Evolutionary conservation across 208 protist species (phyloP).

Genomic region (Wallacemonas sp.): DNA sequence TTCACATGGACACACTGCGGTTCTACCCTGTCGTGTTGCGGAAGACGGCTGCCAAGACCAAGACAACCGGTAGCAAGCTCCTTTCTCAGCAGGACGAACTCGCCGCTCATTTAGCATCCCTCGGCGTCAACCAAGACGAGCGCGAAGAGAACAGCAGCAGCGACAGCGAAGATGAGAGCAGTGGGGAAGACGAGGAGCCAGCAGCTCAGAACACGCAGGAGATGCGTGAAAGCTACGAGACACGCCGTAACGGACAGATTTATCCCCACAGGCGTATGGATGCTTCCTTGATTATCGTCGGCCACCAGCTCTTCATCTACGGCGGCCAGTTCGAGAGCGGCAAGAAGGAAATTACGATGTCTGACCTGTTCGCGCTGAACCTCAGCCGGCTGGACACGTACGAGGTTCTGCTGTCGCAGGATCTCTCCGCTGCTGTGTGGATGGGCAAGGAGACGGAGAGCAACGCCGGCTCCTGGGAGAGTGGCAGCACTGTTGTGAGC

Average conservation of each 20-base stretch:
- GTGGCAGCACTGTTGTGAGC: constrained; percentile 83
- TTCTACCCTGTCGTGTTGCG: constrained; percentile 89
- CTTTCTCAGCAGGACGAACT: constrained; percentile 39
- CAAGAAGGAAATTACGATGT: constrained; percentile 88
- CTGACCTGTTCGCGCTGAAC: constrained; percentile 87
- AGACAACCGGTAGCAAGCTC: constrained; percentile 5
- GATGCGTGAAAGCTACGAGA: constrained; percentile 78
- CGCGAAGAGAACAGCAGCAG: constrained; percentile 3
- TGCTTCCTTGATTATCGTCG: constrained; percentile 51
- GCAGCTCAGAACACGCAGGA: constrained; percentile 16
- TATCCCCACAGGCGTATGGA: constrained; percentile 88
- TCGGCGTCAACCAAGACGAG: constrained; percentile 33
- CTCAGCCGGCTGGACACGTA: constrained; percentile 83
- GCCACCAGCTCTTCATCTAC: constrained; percentile 85
- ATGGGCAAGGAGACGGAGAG: constrained; percentile 83
- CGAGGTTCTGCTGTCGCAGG: constrained; percentile 74
- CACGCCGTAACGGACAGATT: constrained; percentile 57
- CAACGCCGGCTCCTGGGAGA: constrained; percentile 82
- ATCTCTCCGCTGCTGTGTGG: constrained; percentile 81
- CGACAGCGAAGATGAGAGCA: constrained; percentile 22
- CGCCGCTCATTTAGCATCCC: constrained; percentile 58
- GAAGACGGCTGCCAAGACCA: constrained; percentile 11
- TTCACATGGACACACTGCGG: constrained; percentile 88
- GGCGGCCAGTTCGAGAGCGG: constrained; percentile 90
- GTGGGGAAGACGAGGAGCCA: constrained; percentile 30